Evolutionary conservation across 176 grass and related monocot species (phyloP).

Genomic region (Musa schizocarpa): DNA sequence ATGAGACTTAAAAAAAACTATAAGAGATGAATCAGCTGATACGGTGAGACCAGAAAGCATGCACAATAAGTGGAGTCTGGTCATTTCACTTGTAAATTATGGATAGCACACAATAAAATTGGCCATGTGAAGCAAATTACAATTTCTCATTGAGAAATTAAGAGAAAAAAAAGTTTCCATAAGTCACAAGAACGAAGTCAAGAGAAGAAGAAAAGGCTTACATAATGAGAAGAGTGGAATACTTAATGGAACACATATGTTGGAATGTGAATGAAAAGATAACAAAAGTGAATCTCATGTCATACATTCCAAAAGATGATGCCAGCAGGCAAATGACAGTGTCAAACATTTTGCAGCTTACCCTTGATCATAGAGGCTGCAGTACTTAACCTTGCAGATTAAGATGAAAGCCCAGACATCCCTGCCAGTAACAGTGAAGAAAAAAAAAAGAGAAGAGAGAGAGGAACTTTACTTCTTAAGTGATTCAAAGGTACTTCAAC

Average conservation of each 20-base stretch:
- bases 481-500: conserved; percentile 10
- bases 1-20: too few relatives aligned
- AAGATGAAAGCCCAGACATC: conserved; percentile 98
- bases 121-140: too few relatives aligned
- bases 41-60: too few relatives aligned
- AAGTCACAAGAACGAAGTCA: background rate
- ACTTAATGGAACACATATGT: background rate
- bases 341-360: conserved; percentile 24
- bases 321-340: background rate
- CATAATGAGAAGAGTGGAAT: background rate
- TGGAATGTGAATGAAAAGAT: background rate
- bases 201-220: background rate
- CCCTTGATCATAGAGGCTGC: conserved; percentile 95
- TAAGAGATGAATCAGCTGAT: too few relatives aligned
- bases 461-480: background rate
- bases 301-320: background rate
- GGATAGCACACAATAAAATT: too few relatives aligned
- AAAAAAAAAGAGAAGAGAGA: background rate
- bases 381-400: conserved; percentile 92
- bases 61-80: too few relatives aligned
- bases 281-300: background rate
- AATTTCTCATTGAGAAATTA: too few relatives aligned
- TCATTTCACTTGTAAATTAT: too few relatives aligned
- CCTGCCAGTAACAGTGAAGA: conserved; percentile 44
- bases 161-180: too few relatives aligned